Evolutionary conservation across 2,329 filamentous ascomycete genomes (phyloP).

Genomic region (Bimuria novae-zelandiae): DNA sequence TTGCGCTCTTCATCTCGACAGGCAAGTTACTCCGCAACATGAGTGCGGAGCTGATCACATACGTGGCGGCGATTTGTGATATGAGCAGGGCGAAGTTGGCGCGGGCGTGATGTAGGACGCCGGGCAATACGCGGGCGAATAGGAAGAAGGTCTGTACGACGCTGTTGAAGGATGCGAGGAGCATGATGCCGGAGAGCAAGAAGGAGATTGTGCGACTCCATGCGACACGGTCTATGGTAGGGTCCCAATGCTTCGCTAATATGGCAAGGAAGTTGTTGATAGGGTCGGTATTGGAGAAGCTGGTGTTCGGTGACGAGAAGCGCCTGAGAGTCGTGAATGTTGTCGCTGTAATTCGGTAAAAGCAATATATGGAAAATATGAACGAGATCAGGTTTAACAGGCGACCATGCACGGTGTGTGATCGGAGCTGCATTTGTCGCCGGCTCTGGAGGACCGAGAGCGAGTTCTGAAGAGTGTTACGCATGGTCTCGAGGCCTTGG

Average conservation of each 20-base stretch:
- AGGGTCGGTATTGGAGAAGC: conserved; percentile 75
- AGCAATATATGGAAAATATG: conserved; percentile 78
- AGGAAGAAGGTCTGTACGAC: conserved; percentile 85
- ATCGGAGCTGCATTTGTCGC: conserved; percentile 66
- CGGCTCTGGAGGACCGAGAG: conserved; percentile 67
- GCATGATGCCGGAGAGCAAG: conserved; percentile 78
- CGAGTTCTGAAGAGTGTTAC: conserved; percentile 68
- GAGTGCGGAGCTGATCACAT: conserved; percentile 80
- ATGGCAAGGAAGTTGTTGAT: conserved; percentile 83
- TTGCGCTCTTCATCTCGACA: conserved; percentile 73
- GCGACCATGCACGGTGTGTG: conserved; percentile 69
- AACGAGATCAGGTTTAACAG: conserved; percentile 67
- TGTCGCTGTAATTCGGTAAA: conserved; percentile 80
- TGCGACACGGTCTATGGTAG: conserved; percentile 76
- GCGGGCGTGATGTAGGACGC: conserved; percentile 73
- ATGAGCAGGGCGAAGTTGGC: conserved; percentile 80
- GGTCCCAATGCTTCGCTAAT: conserved; percentile 82
- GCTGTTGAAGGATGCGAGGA: conserved; percentile 78
- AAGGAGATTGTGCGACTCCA: conserved; percentile 89
- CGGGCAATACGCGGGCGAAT: conserved; percentile 74
- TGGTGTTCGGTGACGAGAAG: conserved; percentile 51
- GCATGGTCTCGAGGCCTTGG: conserved; percentile 79
- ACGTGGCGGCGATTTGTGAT: conserved; percentile 80
- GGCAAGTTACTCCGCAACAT: conserved; percentile 80
- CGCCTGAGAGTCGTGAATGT: conserved; percentile 70